A percentile compares a stretch with the other conserved stretches of the same genome.
phyloP scores from a whole-genome alignment of 2,329 filamentous ascomycete genomes.

The Peltaster fructicola region DNA sequence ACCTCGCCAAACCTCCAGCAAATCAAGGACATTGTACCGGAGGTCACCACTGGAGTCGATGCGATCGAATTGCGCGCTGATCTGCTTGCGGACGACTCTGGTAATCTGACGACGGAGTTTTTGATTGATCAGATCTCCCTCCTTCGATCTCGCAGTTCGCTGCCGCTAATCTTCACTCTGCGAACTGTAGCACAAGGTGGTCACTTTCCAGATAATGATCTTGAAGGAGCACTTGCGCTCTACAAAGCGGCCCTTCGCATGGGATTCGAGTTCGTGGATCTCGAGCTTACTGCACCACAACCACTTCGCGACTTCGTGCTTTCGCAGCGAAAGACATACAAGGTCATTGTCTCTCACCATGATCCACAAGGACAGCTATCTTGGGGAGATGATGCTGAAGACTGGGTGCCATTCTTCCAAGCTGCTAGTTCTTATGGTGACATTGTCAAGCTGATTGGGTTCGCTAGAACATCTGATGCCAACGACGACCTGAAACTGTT shows the following conservation, averaged over 20 bases:
- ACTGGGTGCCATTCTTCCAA: slow-evolving; percentile 84
- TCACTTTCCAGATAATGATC: slow-evolving; percentile 63
- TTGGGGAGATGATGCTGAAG: slow-evolving; percentile 61
- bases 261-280: slow-evolving; percentile 80
- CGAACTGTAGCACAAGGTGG: slow-evolving; percentile 76
- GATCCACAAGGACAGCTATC: slow-evolving; percentile 63
- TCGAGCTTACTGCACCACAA: slow-evolving; percentile 75
- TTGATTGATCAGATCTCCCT: slow-evolving; percentile 67
- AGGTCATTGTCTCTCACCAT: slow-evolving; percentile 90
- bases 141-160: slow-evolving; percentile 50
- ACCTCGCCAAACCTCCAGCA: slow-evolving; percentile 59
- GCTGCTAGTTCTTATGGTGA: slow-evolving; percentile 77
- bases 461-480: slow-evolving; percentile 58
- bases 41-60: slow-evolving; percentile 68
- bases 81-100: slow-evolving; percentile 55
- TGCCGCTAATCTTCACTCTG: slow-evolving; percentile 85
- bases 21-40: slow-evolving; percentile 46
- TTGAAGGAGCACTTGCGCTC: slow-evolving; percentile 43
- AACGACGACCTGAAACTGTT: slow-evolving; percentile 76
- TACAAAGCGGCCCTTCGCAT: slow-evolving; percentile 65
- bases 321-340: slow-evolving; percentile 47
- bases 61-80: slow-evolving; percentile 92
- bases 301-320: slow-evolving; percentile 43
- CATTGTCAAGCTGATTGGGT: slow-evolving; percentile 82
- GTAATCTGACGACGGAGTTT: slow-evolving; percentile 51